These are phyloP conservation scores for Taphrina confusa DNA, from an alignment of 1,139 yeast species.

Conservation along the genomic window DNA sequence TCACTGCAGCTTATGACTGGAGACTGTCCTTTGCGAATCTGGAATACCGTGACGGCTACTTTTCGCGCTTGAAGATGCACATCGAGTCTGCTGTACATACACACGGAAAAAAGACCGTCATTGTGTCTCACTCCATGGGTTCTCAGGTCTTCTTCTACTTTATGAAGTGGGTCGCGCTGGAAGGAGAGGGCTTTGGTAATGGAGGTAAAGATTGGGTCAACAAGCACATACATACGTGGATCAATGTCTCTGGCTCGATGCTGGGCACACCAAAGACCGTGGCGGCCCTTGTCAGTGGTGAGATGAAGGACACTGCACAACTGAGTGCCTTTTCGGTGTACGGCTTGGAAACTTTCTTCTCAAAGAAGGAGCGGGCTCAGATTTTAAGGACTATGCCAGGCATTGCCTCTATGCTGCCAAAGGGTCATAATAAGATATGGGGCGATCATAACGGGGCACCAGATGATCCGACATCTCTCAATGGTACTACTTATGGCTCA, in stretches of 20 bases:
- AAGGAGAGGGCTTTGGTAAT: constrained; percentile 78
- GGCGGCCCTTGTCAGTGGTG: constrained; percentile 89
- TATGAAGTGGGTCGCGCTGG: constrained; percentile 77
- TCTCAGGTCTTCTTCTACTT: constrained; percentile 84
- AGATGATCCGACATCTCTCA: constrained; percentile 45
- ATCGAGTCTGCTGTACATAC: constrained; percentile 59
- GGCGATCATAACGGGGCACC: constrained; percentile 57
- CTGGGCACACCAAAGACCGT: constrained; percentile 93
- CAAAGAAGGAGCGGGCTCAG: constrained; percentile 82
- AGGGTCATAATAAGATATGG: constrained; percentile 91
- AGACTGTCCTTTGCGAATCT: constrained; percentile 84
- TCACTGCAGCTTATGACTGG: constrained; percentile 94
- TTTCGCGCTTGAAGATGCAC: constrained; percentile 67
- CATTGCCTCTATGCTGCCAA: constrained; percentile 90
- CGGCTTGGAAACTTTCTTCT: constrained; percentile 93
- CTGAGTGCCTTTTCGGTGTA: constrained; percentile 88
- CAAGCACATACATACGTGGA: constrained; percentile 71
- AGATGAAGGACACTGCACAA: constrained; percentile 96
- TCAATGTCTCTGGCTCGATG: constrained; percentile 74
- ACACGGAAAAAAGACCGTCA: constrained; percentile 70
- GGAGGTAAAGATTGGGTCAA: constrained; percentile 90
- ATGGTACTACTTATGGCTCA: constrained; percentile 63
- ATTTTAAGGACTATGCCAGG: constrained; percentile 89
- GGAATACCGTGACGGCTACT: constrained; percentile 83
- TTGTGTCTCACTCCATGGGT: constrained; percentile 96